Percentiles rank a stretch among this genome's conserved stretches.
These are phyloP conservation scores for Linum trigynum DNA, from an alignment of 345 rosid species.

Conservation along the genomic window DNA sequence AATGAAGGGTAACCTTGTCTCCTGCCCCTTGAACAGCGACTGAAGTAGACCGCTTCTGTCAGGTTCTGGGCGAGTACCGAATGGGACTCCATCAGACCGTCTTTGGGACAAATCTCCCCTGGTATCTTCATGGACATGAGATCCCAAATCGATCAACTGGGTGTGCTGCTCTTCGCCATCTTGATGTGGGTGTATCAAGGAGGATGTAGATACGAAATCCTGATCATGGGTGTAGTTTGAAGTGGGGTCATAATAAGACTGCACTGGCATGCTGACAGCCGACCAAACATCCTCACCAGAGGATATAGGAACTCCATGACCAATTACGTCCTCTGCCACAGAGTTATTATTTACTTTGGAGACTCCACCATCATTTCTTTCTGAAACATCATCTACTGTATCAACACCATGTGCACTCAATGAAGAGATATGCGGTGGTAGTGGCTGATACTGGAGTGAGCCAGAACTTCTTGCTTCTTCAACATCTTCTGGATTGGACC, in stretches of 20 bases:
- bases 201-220: slow-evolving; percentile 40
- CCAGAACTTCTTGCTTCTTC: slow-evolving; percentile 24
- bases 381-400: slow-evolving; percentile 26
- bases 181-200: slow-evolving; percentile 39
- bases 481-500: slow-evolving; percentile 19
- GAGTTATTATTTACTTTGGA: slow-evolving; percentile 34
- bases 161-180: slow-evolving; percentile 31
- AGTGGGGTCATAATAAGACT: slow-evolving; percentile 35
- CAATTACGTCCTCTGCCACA: slow-evolving; percentile 27
- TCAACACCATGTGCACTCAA: slow-evolving; percentile 24
- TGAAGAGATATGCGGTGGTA: slow-evolving; percentile 33
- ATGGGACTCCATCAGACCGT: slow-evolving; percentile 43
- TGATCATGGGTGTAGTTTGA: slow-evolving; percentile 14
- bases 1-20: slow-evolving; percentile 26
- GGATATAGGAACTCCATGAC: slow-evolving; percentile 37
- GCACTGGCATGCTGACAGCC: slow-evolving; percentile 29
- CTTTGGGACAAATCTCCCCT: slow-evolving; percentile 40
- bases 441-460: slow-evolving; percentile 24
- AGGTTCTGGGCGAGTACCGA: slow-evolving; percentile 46
- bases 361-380: slow-evolving; percentile 20
- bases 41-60: slow-evolving; percentile 76
- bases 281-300: slow-evolving; percentile 48
- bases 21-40: slow-evolving; percentile 64
- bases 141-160: slow-evolving; percentile 46
- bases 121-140: slow-evolving; percentile 34